phyloP scores from a whole-genome alignment of 345 rosid genomes.

The Sonneratia alba region DNA sequence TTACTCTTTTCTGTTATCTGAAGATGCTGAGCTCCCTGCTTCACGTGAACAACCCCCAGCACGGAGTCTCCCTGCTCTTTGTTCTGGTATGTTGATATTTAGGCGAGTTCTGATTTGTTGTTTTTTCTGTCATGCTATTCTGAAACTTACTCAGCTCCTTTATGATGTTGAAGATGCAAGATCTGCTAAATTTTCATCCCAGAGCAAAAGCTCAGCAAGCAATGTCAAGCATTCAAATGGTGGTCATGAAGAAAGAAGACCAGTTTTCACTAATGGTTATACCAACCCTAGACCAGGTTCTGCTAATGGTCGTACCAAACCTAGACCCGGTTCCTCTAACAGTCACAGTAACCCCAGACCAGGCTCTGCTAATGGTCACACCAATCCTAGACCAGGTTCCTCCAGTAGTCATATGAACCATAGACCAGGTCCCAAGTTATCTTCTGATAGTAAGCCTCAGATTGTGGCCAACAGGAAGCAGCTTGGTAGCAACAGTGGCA shows the following conservation, averaged over 20 bases:
- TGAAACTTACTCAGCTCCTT: constrained; percentile 63
- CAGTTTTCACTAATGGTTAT: constrained; percentile 27
- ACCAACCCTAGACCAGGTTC: constrained; percentile 26
- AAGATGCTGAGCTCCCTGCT: constrained; percentile 63
- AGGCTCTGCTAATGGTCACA: constrained; percentile 21
- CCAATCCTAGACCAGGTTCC: constrained; percentile 25
- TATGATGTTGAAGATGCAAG: constrained; percentile 72
- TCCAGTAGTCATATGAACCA: constrained; percentile 30
- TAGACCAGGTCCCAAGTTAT: constrained; percentile 27
- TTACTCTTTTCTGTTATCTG: constrained; percentile 76
- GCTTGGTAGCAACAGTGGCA: constrained; percentile 31
- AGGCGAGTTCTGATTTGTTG: neutral
- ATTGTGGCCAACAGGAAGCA: constrained; percentile 42
- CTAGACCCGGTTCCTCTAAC: constrained; percentile 29
- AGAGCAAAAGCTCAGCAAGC: constrained; percentile 31
- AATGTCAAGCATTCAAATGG: constrained; percentile 34
- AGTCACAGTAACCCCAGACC: constrained; percentile 30
- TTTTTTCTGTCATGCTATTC: neutral
- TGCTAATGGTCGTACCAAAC: constrained; percentile 26
- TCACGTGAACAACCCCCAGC: constrained; percentile 38
- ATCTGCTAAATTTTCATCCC: constrained; percentile 36
- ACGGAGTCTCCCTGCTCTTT: constrained; percentile 27
- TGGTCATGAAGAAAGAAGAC: constrained; percentile 41
- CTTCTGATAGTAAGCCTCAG: constrained; percentile 27
- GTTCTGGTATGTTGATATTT: constrained; percentile 46